Percentiles rank a stretch among this genome's conserved stretches.
phyloP scores from a whole-genome alignment of 1,284 basidiomycete species.

The Pseudozyma tsukubaensis region DNA sequence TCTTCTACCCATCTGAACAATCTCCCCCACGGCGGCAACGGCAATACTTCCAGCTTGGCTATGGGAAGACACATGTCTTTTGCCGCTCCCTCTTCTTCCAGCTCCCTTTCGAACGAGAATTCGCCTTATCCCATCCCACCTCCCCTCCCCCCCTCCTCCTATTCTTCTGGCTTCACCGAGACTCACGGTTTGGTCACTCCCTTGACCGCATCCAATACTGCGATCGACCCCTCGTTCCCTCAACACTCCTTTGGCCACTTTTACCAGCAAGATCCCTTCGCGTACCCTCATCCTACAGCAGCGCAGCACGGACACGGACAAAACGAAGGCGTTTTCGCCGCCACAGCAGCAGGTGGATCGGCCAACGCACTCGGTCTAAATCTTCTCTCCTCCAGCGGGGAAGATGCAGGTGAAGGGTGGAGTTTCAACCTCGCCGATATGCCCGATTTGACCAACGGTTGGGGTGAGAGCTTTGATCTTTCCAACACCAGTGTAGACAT shows the following conservation, averaged over 20 bases:
- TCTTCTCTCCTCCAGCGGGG: too few species aligned
- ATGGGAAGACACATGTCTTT: not conserved
- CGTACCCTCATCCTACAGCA: too few species aligned
- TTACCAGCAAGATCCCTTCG: too few species aligned
- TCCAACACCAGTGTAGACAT: too few species aligned
- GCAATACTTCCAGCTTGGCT: too few species aligned
- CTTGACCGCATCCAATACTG: constrained; percentile 10
- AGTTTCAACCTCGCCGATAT: constrained; percentile 1
- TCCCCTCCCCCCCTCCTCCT: not conserved
- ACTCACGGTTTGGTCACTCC: constrained; percentile 30
- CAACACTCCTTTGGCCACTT: too few species aligned
- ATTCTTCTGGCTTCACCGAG: constrained; percentile 11
- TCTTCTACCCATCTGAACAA: not conserved
- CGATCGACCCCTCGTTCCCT: constrained; percentile 14
- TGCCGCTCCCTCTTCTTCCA: not conserved
- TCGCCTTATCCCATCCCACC: constrained; percentile 15
- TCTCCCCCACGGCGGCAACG: not conserved
- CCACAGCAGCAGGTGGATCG: not conserved
- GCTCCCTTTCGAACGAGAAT: not conserved
- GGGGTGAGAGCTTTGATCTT: not conserved
- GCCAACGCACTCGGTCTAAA: constrained; percentile 4
- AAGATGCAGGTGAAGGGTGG: constrained; percentile 5
- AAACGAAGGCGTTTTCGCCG: too few species aligned
- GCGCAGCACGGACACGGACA: too few species aligned
- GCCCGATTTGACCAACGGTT: too few species aligned